Percentiles rank a stretch among this genome's conserved stretches.
phyloP scores from a whole-genome alignment of 2,329 filamentous ascomycete species.

The Trichoderma brevicompactum region DNA sequence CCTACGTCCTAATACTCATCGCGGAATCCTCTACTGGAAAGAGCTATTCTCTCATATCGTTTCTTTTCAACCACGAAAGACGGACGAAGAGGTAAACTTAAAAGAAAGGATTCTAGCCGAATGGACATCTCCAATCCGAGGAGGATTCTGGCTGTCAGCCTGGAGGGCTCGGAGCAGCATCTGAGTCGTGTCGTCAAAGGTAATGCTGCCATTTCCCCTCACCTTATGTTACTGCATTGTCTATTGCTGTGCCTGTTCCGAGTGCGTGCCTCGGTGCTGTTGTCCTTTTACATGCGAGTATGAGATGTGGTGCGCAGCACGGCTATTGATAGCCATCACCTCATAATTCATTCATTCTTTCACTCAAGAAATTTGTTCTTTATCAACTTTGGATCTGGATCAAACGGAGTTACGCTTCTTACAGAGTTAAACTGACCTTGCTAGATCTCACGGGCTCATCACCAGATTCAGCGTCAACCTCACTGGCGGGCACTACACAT shows the following conservation, averaged over 20 bases:
- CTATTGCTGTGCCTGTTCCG: too few relatives aligned
- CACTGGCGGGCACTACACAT: slow-evolving; percentile 65
- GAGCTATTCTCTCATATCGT: too few relatives aligned
- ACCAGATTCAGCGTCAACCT: slow-evolving; percentile 45
- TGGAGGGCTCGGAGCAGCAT: slow-evolving; percentile 51
- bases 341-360: too few relatives aligned
- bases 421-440: not conserved
- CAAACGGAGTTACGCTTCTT: not conserved
- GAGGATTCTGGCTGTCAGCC: slow-evolving; percentile 62
- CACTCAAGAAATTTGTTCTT: not conserved
- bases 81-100: not conserved
- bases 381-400: not conserved
- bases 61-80: not conserved
- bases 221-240: too few relatives aligned
- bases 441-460: slow-evolving; percentile 58
- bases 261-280: not conserved
- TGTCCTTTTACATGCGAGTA: not conserved
- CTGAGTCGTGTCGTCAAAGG: slow-evolving; percentile 59
- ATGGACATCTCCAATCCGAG: slow-evolving; percentile 55
- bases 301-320: not conserved
- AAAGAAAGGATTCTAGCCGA: too few relatives aligned
- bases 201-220: slow-evolving; percentile 36
- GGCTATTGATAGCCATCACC: not conserved
- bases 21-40: too few relatives aligned
- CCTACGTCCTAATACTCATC: too few relatives aligned